Base-by-base conservation (phyloP, 495 filamentous ascomycete species). In the Aspergillus panamensis region DNA sequence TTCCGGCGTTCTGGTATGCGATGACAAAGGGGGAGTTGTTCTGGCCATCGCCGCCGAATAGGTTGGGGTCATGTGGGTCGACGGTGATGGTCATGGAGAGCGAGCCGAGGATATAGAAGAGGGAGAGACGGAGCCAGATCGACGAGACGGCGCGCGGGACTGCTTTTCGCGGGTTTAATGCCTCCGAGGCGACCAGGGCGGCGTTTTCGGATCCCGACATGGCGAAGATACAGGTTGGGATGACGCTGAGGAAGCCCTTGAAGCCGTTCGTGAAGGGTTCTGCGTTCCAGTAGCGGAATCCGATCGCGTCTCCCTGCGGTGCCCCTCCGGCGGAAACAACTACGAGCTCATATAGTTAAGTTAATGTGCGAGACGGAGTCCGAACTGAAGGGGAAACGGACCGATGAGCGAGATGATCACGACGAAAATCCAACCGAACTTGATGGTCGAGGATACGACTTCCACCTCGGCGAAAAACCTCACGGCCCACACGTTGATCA, bases 221-320 rank as follows among this genome's bases (percentile, higher is more conserved):
- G 35, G 87, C 74, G 62, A 89, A 89, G 57, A 84, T 80, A 31
- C 86, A 85, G 13, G 82, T 80, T 43, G 86, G 83, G 70, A 88
- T 86, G 48, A 87, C 84, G 8, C 77, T 70, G 60, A 82, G 81
- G 66, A 88, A 84, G 12, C 87, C 87, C 57, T 85, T 83, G 77
- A 89, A 88, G 42, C 84, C 84, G 61, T 87, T 81, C 16, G 70
- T 68, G 71, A 91, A 89, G 1, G 86, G 84, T 25, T 82, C 80
- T 3, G 80, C 82, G 35, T 80, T 74, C 86, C 86, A 88, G 67
- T 85, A 87, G 25, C 76, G 72, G 62, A 84, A 83, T 3, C 85
- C 85, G 61, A 76, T 60, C 69, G 80, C 73, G 14, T 76, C 79
- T 12, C 70, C 73, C 1, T 77, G 77, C 1, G 80, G 77, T 8